Percentiles rank a stretch among this genome's conserved stretches.
Conservation (phyloP, 2,329 filamentous ascomycete genomes). For the Fusarium tricinctum region DNA sequence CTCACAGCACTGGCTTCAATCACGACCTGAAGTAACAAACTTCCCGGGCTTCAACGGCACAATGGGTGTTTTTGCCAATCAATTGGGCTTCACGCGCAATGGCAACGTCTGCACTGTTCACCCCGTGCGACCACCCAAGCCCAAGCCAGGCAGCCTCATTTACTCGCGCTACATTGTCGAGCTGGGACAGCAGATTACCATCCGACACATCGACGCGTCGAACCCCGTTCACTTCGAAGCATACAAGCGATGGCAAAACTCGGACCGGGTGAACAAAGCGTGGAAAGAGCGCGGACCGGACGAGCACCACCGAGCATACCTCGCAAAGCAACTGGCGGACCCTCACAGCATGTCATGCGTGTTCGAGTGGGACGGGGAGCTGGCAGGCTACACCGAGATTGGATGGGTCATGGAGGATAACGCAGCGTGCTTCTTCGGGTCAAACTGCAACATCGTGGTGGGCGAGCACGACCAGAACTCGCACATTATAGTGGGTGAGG, state of each 20-base stretch:
- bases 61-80: constrained; percentile 44
- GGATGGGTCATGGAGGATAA: constrained; percentile 51
- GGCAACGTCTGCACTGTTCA: constrained; percentile 51
- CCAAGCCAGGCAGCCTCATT: constrained; percentile 43
- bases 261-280: constrained; percentile 48
- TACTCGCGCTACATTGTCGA: constrained; percentile 50
- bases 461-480: constrained; percentile 51
- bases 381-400: constrained; percentile 49
- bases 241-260: constrained; percentile 50
- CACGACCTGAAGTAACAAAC: constrained; percentile 42
- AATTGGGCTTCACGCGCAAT: constrained; percentile 47
- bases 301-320: constrained; percentile 48
- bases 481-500: constrained; percentile 49
- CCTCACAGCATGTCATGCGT: constrained; percentile 50
- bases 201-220: constrained; percentile 47
- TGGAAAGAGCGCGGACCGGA: constrained; percentile 50
- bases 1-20: constrained; percentile 45
- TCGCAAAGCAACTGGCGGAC: constrained; percentile 45
- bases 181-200: constrained; percentile 43
- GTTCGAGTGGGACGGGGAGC: constrained; percentile 49
- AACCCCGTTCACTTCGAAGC: constrained; percentile 46
- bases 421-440: constrained; percentile 47
- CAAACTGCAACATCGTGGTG: constrained; percentile 47
- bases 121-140: constrained; percentile 48
- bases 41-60: constrained; percentile 47